Base-by-base conservation (phyloP, 345 rosid species). In the Hibiscus syriacus region DNA sequence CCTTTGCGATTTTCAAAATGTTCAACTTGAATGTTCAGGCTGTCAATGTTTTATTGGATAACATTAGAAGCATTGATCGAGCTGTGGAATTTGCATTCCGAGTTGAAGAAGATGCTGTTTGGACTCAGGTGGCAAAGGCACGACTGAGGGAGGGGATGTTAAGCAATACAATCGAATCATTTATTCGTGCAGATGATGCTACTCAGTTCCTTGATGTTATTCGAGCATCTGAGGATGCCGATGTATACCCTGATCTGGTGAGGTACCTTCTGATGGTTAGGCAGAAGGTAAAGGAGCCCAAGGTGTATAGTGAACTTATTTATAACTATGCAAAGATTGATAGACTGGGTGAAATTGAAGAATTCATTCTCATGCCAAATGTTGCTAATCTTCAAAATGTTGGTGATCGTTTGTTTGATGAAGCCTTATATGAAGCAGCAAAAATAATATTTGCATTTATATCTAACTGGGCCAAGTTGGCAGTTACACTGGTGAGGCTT, bases 401-500 rank as follows among this genome's bases (percentile, higher is more conserved):
- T 45, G 99, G 99, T 59, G 99, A 94, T 80, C 96, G 96, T 38
- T 79, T 94, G 75, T 91, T 81, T 76, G 97, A 89, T 6, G 97
- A 91, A 78, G 79, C 80, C 52, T 80, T 94, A 0, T 94, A 94
- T 19, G 97, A 94, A 80, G 99, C 99, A 76, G 99, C 99, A 26
- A 94, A 92, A 70, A 91, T 91, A 55, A 86, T 94, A 63, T 94
- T 81, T 79, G 92, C 96, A 23, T 94, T 91, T 74, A 88, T 94
- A 76, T 92, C 99, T 3, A 94, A 94, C 87, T 94, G 99, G 99
- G 98, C 93, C 66, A 94, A 94, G 78, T 80, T 94, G 85, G 98
- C 99, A 10, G 80, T 82, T 76, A 91, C 99, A 2, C 92, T 94
- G 64, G 99, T 94, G 73, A 91, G 86, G 85, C 83, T 94, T 79